Conservation (phyloP, 352 stramenopile species). For the Phytopythium helicoides region DNA sequence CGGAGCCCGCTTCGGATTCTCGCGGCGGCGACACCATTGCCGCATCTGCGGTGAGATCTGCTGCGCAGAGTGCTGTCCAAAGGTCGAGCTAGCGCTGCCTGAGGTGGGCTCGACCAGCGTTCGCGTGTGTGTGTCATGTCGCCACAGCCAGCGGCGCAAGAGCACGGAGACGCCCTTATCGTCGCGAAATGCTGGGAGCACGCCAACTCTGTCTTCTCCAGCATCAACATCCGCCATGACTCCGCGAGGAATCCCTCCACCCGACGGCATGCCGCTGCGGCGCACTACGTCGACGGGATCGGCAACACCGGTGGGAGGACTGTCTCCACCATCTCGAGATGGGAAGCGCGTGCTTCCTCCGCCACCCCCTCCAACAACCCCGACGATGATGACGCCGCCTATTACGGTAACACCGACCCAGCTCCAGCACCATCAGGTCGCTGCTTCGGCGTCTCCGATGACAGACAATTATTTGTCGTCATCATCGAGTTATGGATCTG, state of each 20-base stretch:
- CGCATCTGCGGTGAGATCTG: constrained; percentile 76
- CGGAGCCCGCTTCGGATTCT: constrained; percentile 65
- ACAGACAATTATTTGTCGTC: too few relatives aligned
- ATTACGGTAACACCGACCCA: too few relatives aligned
- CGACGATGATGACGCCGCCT: constrained; percentile 17
- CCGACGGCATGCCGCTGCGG: constrained; percentile 1
- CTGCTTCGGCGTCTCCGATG: constrained; percentile 39
- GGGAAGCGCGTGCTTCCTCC: constrained; percentile 13
- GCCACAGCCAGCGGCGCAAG: constrained; percentile 53
- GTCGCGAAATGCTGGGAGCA: too few relatives aligned
- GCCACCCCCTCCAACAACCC: constrained; percentile 15
- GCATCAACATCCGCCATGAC: too few relatives aligned
- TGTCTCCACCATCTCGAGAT: too few relatives aligned
- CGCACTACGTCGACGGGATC: constrained; percentile 26
- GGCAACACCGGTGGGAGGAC: too few relatives aligned
- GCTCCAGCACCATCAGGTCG: too few relatives aligned
- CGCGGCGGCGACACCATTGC: constrained; percentile 72
- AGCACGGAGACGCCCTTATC: constrained; percentile 42
- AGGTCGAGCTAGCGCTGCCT: constrained; percentile 73
- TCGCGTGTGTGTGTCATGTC: constrained; percentile 61
- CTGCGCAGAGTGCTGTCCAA: constrained; percentile 76
- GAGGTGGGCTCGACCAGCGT: constrained; percentile 60
- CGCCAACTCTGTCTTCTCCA: too few relatives aligned
- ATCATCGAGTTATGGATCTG: too few relatives aligned
- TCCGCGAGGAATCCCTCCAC: constrained; percentile 13